Conservation (phyloP, 176 grass and related monocot genomes). For the Phragmites australis region DNA sequence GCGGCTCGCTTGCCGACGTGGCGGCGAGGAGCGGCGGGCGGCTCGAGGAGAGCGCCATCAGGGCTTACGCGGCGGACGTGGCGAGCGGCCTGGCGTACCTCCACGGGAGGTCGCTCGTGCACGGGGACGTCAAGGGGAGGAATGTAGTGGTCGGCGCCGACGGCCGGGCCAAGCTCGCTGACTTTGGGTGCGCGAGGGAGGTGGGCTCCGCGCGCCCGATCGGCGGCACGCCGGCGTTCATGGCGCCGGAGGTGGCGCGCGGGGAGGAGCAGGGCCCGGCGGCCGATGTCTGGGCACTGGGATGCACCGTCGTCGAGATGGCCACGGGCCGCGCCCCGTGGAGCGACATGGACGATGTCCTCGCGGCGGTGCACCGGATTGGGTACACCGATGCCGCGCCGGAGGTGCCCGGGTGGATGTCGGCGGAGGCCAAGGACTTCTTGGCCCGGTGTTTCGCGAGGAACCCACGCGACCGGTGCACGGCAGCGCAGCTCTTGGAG, state of each 20-base stretch:
- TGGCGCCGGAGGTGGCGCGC: conserved; percentile 82
- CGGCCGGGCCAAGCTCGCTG: conserved; percentile 60
- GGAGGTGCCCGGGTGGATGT: conserved; percentile 54
- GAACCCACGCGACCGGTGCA: conserved; percentile 46
- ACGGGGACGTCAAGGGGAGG: conserved; percentile 65
- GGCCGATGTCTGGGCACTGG: conserved; percentile 78
- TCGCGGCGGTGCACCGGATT: conserved; percentile 59
- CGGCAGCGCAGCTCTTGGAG: conserved; percentile 48
- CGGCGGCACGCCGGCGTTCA: conserved; percentile 76
- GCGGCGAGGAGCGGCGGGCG: conserved; percentile 31
- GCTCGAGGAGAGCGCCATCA: conserved; percentile 40
- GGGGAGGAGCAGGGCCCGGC: conserved; percentile 64
- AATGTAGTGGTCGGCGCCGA: conserved; percentile 73
- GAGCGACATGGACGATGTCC: conserved; percentile 36
- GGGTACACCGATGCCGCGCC: conserved; percentile 63
- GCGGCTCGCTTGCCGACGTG: conserved; percentile 61
- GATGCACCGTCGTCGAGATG: conserved; percentile 73
- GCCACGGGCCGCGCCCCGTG: conserved; percentile 59
- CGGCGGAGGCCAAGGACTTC: conserved; percentile 60
- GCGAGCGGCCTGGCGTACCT: conserved; percentile 59
- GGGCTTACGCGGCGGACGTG: conserved; percentile 46
- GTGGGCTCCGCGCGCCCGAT: neutral
- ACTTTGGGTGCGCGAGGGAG: conserved; percentile 62
- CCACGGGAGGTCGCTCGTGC: conserved; percentile 51
- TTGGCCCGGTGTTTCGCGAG: conserved; percentile 57